These are phyloP conservation scores for Clarkia xantiana DNA, from an alignment of 345 rosid genomes.

Conservation along the genomic window DNA sequence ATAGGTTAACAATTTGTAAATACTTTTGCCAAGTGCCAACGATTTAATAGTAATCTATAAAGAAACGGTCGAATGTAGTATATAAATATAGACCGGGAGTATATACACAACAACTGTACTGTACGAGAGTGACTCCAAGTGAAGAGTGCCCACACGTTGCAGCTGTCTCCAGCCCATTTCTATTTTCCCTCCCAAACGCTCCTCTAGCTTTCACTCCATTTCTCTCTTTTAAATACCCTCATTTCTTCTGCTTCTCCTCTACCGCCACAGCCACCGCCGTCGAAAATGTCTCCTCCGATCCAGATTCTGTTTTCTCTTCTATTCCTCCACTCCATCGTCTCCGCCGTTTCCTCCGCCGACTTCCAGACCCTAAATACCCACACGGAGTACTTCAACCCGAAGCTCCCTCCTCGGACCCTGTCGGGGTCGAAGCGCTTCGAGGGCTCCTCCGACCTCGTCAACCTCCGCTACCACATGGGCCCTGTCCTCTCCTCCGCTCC, in stretches of 20 bases:
- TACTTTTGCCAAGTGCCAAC: too few relatives aligned
- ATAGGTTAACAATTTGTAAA: too few relatives aligned
- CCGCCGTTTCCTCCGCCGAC: neutral
- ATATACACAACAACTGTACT: conserved; percentile 46
- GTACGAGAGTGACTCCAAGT: conserved; percentile 25
- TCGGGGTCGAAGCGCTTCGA: conserved; percentile 54
- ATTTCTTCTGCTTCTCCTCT: conserved; percentile 3
- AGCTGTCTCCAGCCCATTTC: conserved; percentile 69
- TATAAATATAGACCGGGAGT: too few relatives aligned
- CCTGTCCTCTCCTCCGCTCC: conserved; percentile 85
- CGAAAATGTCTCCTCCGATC: neutral
- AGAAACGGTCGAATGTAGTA: too few relatives aligned
- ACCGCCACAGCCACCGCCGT: conserved; percentile 8
- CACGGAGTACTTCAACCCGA: conserved; percentile 40
- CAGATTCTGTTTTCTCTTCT: conserved; percentile 4
- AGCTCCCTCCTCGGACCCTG: conserved; percentile 51
- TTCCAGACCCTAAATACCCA: conserved; percentile 23
- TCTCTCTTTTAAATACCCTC: conserved; percentile 13
- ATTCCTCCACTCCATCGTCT: conserved; percentile 6
- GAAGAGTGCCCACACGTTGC: conserved; percentile 23
- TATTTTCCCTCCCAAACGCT: conserved; percentile 37
- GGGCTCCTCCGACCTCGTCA: conserved; percentile 70
- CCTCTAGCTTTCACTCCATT: conserved; percentile 8
- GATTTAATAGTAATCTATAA: too few relatives aligned
- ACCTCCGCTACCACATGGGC: conserved; percentile 98